Conservation (phyloP, 2,329 filamentous ascomycete species). For the Aspergillus tanneri region DNA sequence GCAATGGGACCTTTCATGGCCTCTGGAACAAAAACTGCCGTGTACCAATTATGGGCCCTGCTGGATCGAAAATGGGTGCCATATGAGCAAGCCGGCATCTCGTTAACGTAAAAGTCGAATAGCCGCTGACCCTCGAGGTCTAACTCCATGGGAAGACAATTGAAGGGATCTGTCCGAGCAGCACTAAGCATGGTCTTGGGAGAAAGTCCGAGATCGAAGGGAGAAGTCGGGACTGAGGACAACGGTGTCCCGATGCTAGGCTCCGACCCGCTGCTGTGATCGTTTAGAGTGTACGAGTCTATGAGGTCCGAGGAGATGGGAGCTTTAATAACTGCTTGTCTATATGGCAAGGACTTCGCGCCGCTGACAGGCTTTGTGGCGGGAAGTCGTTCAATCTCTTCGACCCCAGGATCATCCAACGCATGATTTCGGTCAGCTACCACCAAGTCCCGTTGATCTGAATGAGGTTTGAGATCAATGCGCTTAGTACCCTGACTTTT, state of each 20-base stretch:
- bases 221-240: conserved; percentile 18
- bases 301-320: background rate
- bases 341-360: background rate
- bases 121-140: conserved; percentile 32
- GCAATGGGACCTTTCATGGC: conserved; percentile 41
- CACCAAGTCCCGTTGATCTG: background rate
- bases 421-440: background rate
- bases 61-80: conserved; percentile 34
- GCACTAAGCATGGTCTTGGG: conserved; percentile 37
- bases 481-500: background rate
- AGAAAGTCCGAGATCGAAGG: conserved; percentile 21
- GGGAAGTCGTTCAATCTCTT: conserved; percentile 5
- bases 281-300: conserved; percentile 5
- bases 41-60: conserved; percentile 42
- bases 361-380: background rate
- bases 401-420: background rate
- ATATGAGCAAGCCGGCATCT: conserved; percentile 43
- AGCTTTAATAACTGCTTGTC: background rate
- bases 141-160: conserved; percentile 35
- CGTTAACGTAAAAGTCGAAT: conserved; percentile 43
- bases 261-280: conserved; percentile 14
- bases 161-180: conserved; percentile 40
- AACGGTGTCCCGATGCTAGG: conserved; percentile 13
- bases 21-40: conserved; percentile 39
- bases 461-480: background rate